phyloP scores from a whole-genome alignment of 1,284 basidiomycete species.

The Fistulina hepatica region DNA sequence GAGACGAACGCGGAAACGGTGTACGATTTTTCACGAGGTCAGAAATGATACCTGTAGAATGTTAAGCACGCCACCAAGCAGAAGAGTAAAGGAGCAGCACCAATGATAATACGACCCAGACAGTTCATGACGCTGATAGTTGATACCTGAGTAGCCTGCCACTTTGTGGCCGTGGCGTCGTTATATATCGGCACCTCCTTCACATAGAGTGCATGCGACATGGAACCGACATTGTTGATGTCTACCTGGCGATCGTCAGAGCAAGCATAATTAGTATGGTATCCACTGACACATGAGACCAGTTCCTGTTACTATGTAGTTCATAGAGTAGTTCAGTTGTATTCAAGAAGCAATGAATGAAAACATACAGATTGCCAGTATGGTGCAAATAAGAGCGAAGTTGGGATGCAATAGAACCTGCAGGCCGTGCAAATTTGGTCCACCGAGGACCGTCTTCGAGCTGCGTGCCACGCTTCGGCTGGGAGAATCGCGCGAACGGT shows the following conservation, averaged over 20 bases:
- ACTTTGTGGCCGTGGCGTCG: slow-evolving; percentile 51
- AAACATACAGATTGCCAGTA: slow-evolving; percentile 6
- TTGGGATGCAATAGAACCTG: slow-evolving; percentile 12
- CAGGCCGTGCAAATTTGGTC: slow-evolving; percentile 16
- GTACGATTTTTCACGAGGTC: slow-evolving; percentile 58
- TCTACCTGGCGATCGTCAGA: slow-evolving; percentile 32
- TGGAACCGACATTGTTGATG: slow-evolving; percentile 94
- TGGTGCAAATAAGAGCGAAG: slow-evolving; percentile 1
- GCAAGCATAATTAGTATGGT: background rate
- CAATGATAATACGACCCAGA: slow-evolving; percentile 68
- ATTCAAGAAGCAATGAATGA: no score
- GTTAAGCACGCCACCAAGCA: background rate
- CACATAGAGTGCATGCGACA: slow-evolving; percentile 76
- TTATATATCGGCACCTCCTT: slow-evolving; percentile 56
- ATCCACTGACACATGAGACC: slow-evolving; percentile 71
- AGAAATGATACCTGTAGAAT: slow-evolving; percentile 42
- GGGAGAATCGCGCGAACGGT: slow-evolving; percentile 5
- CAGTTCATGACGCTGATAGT: slow-evolving; percentile 81
- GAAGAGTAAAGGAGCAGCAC: slow-evolving; percentile 22
- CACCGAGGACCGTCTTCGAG: slow-evolving; percentile 8
- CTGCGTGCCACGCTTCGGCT: slow-evolving; percentile 11
- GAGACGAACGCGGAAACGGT: slow-evolving; percentile 57
- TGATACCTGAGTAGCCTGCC: slow-evolving; percentile 83
- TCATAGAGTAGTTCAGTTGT: background rate
- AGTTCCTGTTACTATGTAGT: slow-evolving; percentile 68